Base-by-base conservation (phyloP, 2,329 filamentous ascomycete genomes). In the Ceratocystis huliohia region DNA sequence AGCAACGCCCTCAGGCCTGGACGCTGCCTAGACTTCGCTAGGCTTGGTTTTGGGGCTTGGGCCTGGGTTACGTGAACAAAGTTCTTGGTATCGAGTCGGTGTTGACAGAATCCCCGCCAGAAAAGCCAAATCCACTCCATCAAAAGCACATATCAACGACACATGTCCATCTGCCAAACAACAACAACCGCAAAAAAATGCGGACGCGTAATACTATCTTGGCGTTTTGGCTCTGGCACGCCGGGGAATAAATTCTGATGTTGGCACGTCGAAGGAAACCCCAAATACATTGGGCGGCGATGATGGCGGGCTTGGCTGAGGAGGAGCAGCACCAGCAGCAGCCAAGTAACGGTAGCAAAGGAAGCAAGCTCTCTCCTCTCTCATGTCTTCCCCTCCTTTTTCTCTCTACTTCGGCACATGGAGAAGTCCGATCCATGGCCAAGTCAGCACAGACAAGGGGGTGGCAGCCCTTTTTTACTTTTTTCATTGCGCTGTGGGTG, bases 141-240 rank as follows among this genome's bases (percentile, higher is more conserved):
- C 46, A 37, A 48, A 0, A 48, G 45, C 8, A 13, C 33, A 37
- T 13, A 37, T 37, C 8, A 13, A 37, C 45, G 33, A 50, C 46
- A 50, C 46, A 50, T 37, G 33, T 13, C 10, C 33, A 37, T 37
- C 33, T 37, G 33, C 33, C 46, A 50, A 20, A 50, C 46, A 50
- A 20, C 46, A 22, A n/a, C 53, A 33, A 33, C 53, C 1, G 5
- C 8, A 25, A 22, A 56, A 10, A 30, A 22, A 50, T 50, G 6
- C 25, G 22, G 53, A 28, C 53, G 53, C 53, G 53, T 57, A 57
- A 57, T 57, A 17, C 53, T 13, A 57, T 57, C 53, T 57, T 57
- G 53, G 53, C 53, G 25, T 57, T 57, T 57, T 17, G 53, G 8
- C 6, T 57, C 25, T 57, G 22, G 53, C 50, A 56, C 22, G 50